phyloP scores from a whole-genome alignment of 148 eudicot species.

The Salicornia ramosissima region DNA sequence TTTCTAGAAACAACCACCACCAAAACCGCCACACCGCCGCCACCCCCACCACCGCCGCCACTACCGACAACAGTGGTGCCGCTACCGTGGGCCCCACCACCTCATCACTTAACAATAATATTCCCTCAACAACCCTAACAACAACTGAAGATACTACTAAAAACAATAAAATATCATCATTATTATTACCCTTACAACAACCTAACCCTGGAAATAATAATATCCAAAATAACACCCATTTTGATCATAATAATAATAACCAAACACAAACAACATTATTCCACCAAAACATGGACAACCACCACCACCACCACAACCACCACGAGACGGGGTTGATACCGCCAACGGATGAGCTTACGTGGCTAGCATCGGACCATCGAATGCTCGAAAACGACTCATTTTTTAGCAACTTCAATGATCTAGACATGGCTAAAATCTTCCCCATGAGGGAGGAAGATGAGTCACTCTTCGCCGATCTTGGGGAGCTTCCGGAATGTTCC shows the following conservation, averaged over 20 bases:
- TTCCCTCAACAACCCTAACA: not conserved
- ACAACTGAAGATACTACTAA: not conserved
- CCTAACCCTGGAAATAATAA: not conserved
- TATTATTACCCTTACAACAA: not conserved
- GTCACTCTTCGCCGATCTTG: slow-evolving; percentile 74
- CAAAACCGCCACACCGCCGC: slow-evolving; percentile 8
- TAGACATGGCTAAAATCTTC: slow-evolving; percentile 37
- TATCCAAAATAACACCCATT: not conserved
- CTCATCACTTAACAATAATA: not conserved
- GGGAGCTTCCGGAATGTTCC: slow-evolving; percentile 85
- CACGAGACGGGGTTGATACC: slow-evolving; percentile 5
- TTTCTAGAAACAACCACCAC: slow-evolving; percentile 33
- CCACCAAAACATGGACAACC: slow-evolving; percentile 8
- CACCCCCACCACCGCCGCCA: not conserved
- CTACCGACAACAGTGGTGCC: not conserved
- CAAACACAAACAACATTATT: not conserved
- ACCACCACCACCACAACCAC: not conserved
- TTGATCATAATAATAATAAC: not conserved
- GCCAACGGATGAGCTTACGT: slow-evolving; percentile 25
- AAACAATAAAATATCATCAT: not conserved
- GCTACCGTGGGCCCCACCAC: slow-evolving; percentile 1
- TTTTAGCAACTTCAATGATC: slow-evolving; percentile 17
- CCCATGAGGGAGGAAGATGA: slow-evolving; percentile 72
- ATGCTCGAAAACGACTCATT: slow-evolving; percentile 19
- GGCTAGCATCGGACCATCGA: slow-evolving; percentile 15